phyloP scores from a whole-genome alignment of 2,329 filamentous ascomycete species.

The Reticulascus tulasneorum region DNA sequence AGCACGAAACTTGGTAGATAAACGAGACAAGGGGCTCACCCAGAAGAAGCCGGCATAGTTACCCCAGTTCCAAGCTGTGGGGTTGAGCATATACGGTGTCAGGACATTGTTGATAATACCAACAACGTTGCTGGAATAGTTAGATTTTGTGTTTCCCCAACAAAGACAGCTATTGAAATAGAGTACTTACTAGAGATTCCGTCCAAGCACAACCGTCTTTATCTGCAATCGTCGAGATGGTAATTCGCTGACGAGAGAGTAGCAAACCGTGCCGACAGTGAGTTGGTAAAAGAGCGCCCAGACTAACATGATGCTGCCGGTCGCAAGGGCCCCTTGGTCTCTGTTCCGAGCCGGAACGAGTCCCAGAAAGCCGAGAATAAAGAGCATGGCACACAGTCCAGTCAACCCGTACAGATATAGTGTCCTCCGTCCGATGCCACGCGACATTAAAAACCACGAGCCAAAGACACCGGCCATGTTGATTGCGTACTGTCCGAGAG shows the following conservation, averaged over 20 bases:
- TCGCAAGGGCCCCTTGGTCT: constrained; percentile 64
- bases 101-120: constrained; percentile 77
- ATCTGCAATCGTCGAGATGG: constrained; percentile 80
- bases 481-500: constrained; percentile 63
- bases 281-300: constrained; percentile 84
- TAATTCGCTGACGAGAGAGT: constrained; percentile 81
- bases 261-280: constrained; percentile 84
- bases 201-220: constrained; percentile 85
- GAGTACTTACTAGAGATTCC: constrained; percentile 62
- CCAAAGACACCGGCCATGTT: constrained; percentile 80
- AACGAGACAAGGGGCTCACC: constrained; percentile 35
- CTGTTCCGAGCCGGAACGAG: constrained; percentile 61
- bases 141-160: too few relatives aligned
- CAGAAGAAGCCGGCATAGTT: constrained; percentile 89
- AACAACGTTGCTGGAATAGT: constrained; percentile 61
- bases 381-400: constrained; percentile 69
- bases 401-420: constrained; percentile 75
- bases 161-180: background rate
- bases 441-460: constrained; percentile 75
- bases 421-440: constrained; percentile 69
- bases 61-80: constrained; percentile 79
- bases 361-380: constrained; percentile 80
- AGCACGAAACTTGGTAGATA: constrained; percentile 2
- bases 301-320: constrained; percentile 78
- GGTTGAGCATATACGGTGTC: constrained; percentile 92